Conservation (phyloP, 2,329 filamentous ascomycete species). For the Anisogramma anomala region DNA sequence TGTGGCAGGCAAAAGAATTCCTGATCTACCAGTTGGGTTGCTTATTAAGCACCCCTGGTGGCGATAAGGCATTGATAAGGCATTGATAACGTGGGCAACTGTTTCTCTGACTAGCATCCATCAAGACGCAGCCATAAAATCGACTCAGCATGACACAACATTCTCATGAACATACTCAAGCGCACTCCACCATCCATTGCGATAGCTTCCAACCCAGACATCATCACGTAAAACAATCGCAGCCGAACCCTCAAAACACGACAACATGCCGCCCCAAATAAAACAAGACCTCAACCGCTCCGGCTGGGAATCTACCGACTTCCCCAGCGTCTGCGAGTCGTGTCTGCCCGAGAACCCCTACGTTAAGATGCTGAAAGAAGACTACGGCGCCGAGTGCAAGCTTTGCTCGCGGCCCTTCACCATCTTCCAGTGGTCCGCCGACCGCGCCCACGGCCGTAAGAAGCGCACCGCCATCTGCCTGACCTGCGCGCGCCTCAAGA, state of each 20-base stretch:
- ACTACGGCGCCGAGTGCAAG: constrained; percentile 80
- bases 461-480: constrained; percentile 93
- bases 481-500: constrained; percentile 93
- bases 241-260: constrained; percentile 14
- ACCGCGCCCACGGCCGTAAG: constrained; percentile 75
- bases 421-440: constrained; percentile 87
- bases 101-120: too few relatives aligned
- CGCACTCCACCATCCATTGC: too few relatives aligned
- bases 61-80: too few relatives aligned
- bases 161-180: too few relatives aligned
- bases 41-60: too few relatives aligned
- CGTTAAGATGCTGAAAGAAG: constrained; percentile 98
- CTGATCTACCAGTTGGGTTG: too few relatives aligned
- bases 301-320: constrained; percentile 90
- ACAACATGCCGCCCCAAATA: constrained; percentile 75
- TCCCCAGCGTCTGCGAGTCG: constrained; percentile 80
- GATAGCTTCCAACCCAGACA: too few relatives aligned
- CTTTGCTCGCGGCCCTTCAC: constrained; percentile 91
- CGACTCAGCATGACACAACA: too few relatives aligned
- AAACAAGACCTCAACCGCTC: constrained; percentile 93
- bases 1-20: too few relatives aligned
- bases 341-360: constrained; percentile 95
- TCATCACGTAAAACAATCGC: neutral
- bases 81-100: too few relatives aligned
- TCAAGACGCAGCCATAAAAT: too few relatives aligned